These are phyloP conservation scores for Exophiala bonariae DNA, from an alignment of 2,329 filamentous ascomycete species.

Conservation along the genomic window DNA sequence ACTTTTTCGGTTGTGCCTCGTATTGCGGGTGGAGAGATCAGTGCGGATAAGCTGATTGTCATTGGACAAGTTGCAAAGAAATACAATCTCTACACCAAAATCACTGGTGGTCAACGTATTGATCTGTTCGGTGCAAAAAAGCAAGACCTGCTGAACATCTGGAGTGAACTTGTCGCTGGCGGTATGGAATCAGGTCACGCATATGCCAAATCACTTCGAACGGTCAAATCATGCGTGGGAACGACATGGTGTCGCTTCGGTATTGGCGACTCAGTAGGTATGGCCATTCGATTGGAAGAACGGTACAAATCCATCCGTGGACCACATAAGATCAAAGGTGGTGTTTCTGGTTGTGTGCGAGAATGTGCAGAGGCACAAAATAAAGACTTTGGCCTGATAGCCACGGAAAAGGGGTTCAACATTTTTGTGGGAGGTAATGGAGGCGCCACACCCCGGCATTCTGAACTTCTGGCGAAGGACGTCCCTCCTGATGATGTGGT, in stretches of 20 bases:
- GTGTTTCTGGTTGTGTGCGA: conserved; percentile 85
- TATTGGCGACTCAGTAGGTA: conserved; percentile 84
- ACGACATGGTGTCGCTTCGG: conserved; percentile 90
- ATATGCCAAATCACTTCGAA: conserved; percentile 84
- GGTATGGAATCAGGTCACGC: conserved; percentile 91
- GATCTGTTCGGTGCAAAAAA: conserved; percentile 92
- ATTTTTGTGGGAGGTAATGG: conserved; percentile 89
- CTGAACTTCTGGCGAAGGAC: conserved; percentile 81
- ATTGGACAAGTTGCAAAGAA: conserved; percentile 84
- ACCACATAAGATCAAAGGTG: conserved; percentile 89
- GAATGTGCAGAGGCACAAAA: conserved; percentile 91
- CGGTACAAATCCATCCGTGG: conserved; percentile 88
- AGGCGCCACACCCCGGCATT: conserved; percentile 79
- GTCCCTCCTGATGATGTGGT: conserved; percentile 80
- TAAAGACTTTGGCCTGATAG: conserved; percentile 91
- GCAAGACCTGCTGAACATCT: conserved; percentile 79
- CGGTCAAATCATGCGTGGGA: conserved; percentile 85
- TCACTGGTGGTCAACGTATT: conserved; percentile 87
- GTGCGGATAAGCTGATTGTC: conserved; percentile 77
- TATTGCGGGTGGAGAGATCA: conserved; percentile 82
- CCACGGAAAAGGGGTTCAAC: conserved; percentile 91
- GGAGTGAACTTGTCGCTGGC: conserved; percentile 75
- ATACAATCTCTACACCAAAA: conserved; percentile 84
- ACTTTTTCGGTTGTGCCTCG: conserved; percentile 87
- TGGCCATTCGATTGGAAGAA: conserved; percentile 85